Conservation (phyloP, 2,329 filamentous ascomycete genomes). For the Talaromyces sp. region DNA sequence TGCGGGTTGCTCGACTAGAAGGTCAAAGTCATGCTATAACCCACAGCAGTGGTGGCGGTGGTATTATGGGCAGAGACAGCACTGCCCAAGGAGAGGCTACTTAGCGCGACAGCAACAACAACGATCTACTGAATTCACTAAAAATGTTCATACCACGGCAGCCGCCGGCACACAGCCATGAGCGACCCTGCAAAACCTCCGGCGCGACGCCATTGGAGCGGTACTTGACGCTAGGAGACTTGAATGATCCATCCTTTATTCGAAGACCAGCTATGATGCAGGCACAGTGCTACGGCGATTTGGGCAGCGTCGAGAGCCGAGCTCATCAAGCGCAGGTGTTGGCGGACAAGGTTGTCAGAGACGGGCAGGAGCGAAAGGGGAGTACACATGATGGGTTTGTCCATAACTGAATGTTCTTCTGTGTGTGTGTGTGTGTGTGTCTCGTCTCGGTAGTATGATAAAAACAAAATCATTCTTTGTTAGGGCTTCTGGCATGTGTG, state of each 20-base stretch:
- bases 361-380: neutral
- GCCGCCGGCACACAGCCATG: neutral
- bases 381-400: neutral
- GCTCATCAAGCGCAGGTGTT: slow-evolving; percentile 18
- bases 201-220: slow-evolving; percentile 25
- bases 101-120: neutral
- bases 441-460: neutral
- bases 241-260: slow-evolving; percentile 22
- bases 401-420: neutral
- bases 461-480: neutral
- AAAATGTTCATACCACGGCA: slow-evolving; percentile 16
- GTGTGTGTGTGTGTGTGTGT: neutral
- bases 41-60: neutral
- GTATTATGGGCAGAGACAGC: neutral
- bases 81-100: neutral
- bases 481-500: neutral
- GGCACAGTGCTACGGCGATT: slow-evolving; percentile 20
- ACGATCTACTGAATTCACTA: neutral
- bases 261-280: slow-evolving; percentile 20
- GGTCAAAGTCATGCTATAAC: neutral
- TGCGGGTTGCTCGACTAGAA: neutral
- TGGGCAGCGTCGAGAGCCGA: slow-evolving; percentile 21
- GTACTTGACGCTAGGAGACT: slow-evolving; percentile 25
- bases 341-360: slow-evolving; percentile 11
- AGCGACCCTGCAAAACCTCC: neutral